Conservation (phyloP, 148 eudicot genomes). For the Pharnaceum exiguum region DNA sequence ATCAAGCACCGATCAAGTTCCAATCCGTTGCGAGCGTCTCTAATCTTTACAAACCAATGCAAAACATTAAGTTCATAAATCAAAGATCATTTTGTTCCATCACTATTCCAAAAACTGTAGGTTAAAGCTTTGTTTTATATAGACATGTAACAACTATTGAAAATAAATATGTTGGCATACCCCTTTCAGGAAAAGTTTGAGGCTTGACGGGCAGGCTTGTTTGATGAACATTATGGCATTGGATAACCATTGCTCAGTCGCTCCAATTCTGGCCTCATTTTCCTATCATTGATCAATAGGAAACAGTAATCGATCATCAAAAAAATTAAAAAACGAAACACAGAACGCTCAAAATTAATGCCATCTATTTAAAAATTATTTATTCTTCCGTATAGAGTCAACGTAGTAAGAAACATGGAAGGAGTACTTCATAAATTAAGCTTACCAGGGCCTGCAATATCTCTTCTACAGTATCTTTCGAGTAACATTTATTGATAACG, state of each 20-base stretch:
- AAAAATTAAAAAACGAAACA: background rate
- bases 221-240: slow-evolving; percentile 25
- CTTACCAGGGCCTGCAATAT: slow-evolving; percentile 25
- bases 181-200: slow-evolving; percentile 21
- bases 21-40: slow-evolving; percentile 31
- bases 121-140: background rate
- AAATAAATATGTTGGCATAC: slow-evolving; percentile 1
- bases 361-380: background rate
- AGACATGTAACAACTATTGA: background rate
- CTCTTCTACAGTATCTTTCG: slow-evolving; percentile 29
- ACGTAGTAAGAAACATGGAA: no score
- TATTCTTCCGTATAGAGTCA: no score
- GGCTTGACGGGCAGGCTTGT: slow-evolving; percentile 28
- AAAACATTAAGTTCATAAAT: no score
- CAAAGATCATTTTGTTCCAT: no score
- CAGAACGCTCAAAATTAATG: background rate
- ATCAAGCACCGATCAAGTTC: slow-evolving; percentile 20
- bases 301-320: background rate
- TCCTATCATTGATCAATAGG: no score
- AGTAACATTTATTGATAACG: slow-evolving; percentile 21
- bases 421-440: no score
- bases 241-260: slow-evolving; percentile 19
- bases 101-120: no score
- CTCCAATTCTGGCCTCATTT: background rate
- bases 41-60: slow-evolving; percentile 25